Conservation (phyloP, 345 rosid genomes). For the Abelmoschus esculentus region DNA sequence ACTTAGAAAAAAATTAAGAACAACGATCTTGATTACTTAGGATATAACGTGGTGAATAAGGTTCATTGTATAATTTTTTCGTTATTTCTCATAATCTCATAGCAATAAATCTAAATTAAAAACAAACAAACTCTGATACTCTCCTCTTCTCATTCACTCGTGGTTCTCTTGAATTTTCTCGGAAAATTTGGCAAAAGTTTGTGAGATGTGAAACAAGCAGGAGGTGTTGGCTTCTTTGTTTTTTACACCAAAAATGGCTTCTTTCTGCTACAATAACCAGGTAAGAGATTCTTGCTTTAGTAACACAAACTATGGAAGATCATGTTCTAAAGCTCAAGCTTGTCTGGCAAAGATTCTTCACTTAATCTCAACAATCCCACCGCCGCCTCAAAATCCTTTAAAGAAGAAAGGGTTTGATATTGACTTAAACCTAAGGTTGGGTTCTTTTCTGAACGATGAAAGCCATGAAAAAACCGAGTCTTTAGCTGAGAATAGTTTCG, state of each 20-base stretch:
- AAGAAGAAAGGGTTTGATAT: slow-evolving; percentile 21
- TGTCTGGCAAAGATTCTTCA: slow-evolving; percentile 31
- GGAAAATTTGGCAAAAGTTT: not conserved
- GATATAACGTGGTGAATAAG: too few relatives aligned
- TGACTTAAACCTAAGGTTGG: slow-evolving; percentile 30
- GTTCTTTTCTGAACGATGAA: slow-evolving; percentile 8
- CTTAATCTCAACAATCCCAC: slow-evolving; percentile 22
- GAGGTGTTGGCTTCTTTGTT: not conserved
- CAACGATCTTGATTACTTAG: too few relatives aligned
- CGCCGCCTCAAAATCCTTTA: slow-evolving; percentile 2
- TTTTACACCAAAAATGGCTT: slow-evolving; percentile 4
- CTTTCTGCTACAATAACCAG: slow-evolving; percentile 13
- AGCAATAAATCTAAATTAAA: too few relatives aligned
- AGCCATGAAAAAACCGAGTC: slow-evolving; percentile 12
- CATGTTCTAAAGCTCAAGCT: slow-evolving; percentile 35
- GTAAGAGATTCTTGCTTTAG: slow-evolving; percentile 18
- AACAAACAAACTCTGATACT: not conserved
- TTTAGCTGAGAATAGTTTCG: slow-evolving; percentile 19
- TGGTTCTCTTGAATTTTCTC: not conserved
- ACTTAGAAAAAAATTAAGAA: too few relatives aligned
- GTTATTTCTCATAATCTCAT: not conserved
- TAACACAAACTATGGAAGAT: slow-evolving; percentile 11
- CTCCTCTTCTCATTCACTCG: not conserved
- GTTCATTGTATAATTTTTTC: too few relatives aligned
- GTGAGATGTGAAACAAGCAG: slow-evolving; percentile 6